Percentiles rank a stretch among this genome's conserved stretches.
Evolutionary conservation across 345 rosid species (phyloP).

Genomic region (Gossypium ekmanianum): DNA sequence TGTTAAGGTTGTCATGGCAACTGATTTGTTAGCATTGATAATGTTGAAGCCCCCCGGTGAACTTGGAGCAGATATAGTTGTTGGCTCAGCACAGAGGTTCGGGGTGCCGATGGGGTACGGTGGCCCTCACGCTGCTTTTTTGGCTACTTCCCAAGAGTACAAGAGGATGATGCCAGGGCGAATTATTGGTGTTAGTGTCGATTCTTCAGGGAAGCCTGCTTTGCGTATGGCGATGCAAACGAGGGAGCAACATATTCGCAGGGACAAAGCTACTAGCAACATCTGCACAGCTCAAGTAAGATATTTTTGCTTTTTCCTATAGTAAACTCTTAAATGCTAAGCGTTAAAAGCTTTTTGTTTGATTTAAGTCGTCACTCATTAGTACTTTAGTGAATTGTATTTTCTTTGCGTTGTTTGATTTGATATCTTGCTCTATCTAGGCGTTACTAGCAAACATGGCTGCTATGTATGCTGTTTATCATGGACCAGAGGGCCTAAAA

Average conservation of each 20-base stretch:
- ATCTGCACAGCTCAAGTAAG: conserved; percentile 98
- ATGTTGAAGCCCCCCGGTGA: conserved; percentile 97
- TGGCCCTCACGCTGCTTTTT: conserved; percentile 96
- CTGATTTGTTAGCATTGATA: conserved; percentile 89
- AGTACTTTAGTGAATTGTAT: background rate
- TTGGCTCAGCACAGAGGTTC: conserved; percentile 95
- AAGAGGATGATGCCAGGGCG: conserved; percentile 99
- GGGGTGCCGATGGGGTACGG: conserved; percentile 99
- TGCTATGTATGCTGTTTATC: conserved; percentile 96
- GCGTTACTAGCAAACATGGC: conserved; percentile 99
- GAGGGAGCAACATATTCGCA: conserved; percentile 94
- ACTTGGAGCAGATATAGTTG: conserved; percentile 85
- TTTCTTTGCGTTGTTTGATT: conserved; percentile 20
- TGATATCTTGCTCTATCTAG: conserved; percentile 36
- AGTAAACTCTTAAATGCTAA: background rate
- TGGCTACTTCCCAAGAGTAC: conserved; percentile 98
- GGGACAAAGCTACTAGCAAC: conserved; percentile 99
- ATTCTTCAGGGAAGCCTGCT: conserved; percentile 88
- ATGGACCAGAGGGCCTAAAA: conserved; percentile 92
- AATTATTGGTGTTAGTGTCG: conserved; percentile 92
- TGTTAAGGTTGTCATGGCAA: conserved; percentile 94
- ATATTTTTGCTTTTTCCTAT: conserved; percentile 4
- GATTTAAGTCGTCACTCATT: background rate
- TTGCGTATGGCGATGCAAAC: conserved; percentile 99
- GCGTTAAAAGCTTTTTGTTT: background rate